Evolutionary conservation across 805 yeast species (phyloP), one percentile per base, ranked within the genome.

Genomic region (Tetrapisispora phaffii): DNA sequence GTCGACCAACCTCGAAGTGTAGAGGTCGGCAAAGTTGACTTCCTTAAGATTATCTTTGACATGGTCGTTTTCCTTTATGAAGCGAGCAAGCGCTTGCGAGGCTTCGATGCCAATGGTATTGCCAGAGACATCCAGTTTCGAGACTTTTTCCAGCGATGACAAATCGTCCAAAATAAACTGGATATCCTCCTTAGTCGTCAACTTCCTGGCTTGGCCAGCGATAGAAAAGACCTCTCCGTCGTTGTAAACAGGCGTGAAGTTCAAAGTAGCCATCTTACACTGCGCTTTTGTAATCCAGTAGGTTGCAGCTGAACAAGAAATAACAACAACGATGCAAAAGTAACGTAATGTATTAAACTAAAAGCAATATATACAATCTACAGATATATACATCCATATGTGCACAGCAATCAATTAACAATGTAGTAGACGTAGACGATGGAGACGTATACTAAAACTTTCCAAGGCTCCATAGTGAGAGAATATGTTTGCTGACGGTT

Each of bases 91-190:
- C 22, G 75, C 75, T 56, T 76, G 72, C 31, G 95, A 84, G 4
- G 97, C 95, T 38, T 80, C 95, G 47, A 88, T 82, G 47, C 97
- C 96, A 51, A 89, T 79, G 26, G 98, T 89, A 69, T 90, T 93
- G 51, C 99, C 99, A 7, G 89, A 80, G 46, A 93, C 72, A 63
- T 87, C 94, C 36, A 89, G 70, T 55, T 76, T 79, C 33, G 73
- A 75, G 33, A 66, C 57, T 41, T 54, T 64, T 23, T 50, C 46
- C 34, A 63, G 45, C 39, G 54, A 57, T 21, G 63, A 58, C 46
- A 93, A 70, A 50, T 79, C 83, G 13, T 74, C 74, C 20, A 85
- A 62, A 55, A 78, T 74, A n/a, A 85, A 82, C 55, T 76, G 73
- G 49, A 89, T 82, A 56, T 89, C 96, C 15, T 71, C 78, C 16